phyloP scores from a whole-genome alignment of 208 protist genomes.

The Novymonas esmeraldas region DNA sequence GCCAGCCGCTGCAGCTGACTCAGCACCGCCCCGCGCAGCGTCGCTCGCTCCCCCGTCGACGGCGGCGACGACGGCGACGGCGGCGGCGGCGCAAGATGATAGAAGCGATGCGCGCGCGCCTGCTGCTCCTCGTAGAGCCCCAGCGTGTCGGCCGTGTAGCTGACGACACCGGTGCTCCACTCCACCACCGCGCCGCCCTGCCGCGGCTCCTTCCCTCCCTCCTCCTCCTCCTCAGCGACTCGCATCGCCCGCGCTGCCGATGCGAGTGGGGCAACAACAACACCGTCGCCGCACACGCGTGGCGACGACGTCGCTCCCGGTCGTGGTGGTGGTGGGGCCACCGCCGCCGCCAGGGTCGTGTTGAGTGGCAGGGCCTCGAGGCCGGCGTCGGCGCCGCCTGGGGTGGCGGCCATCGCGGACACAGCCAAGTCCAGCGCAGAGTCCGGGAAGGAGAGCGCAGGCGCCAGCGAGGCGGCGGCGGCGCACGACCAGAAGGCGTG shows the following conservation, averaged over 20 bases:
- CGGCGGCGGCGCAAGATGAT: slow-evolving; percentile 33
- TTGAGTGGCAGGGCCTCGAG: background rate
- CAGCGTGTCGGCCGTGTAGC: slow-evolving; percentile 65
- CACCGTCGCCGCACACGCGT: too few species aligned
- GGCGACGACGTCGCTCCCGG: too few species aligned
- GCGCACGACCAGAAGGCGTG: background rate
- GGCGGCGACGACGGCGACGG: background rate
- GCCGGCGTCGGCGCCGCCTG: background rate
- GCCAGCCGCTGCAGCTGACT: slow-evolving; percentile 56
- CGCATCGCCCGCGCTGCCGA: background rate
- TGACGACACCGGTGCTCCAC: slow-evolving; percentile 59
- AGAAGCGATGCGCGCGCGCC: slow-evolving; percentile 44
- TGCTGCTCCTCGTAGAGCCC: slow-evolving; percentile 65
- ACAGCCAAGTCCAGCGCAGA: background rate
- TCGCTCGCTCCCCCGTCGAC: slow-evolving; percentile 23
- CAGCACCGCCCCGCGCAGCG: slow-evolving; percentile 43
- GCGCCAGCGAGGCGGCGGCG: background rate
- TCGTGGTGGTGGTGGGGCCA: too few species aligned
- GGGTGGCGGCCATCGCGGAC: background rate
- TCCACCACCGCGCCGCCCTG: slow-evolving; percentile 54
- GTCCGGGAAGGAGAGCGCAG: background rate
- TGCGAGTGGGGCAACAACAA: background rate
- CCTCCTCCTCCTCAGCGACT: background rate
- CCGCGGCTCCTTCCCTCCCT: background rate
- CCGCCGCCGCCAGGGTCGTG: background rate